Evolutionary conservation across 2,329 filamentous ascomycete genomes (phyloP), one percentile per base, ranked within the genome.

Genomic region (Claviceps digitariae): DNA sequence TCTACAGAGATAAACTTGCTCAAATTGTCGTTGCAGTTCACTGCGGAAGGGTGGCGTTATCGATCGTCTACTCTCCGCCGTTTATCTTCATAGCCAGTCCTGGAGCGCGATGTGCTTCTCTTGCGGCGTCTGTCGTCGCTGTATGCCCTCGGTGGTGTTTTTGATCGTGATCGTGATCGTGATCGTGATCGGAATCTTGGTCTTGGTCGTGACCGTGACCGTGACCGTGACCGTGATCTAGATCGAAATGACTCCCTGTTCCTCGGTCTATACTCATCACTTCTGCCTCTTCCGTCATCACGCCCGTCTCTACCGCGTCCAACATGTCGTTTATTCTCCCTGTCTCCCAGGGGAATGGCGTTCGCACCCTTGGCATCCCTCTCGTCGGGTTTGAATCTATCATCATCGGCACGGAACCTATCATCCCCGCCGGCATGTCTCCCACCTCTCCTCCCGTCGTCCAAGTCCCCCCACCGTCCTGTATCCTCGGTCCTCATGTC

Each of bases 401-500:
- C 77, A 12, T 75, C 74, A 61, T 90, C 86, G 2, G 83, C 78
- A 61, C 75, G 75, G 62, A 87, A 90, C 54, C 85, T 68, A 53
- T 86, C 85, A 62, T 88, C 85, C 13, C 74, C 69, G 13, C 72
- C 74, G 6, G 61, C 58, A 4, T 60, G 57, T 52, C 67, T 63
- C 57, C 69, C 57, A 13, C 23, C 43, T 10, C 29, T 46, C 6
- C 51, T 53, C 61, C 66, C 73, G 57, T 81, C 79, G 27, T 77
- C 78, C 58, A 78, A 76, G 48, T 82, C 76, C 4, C 85, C 91
- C 85, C 90, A 96, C 31, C 78, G 75, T 0, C 93, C 93, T 0
- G 93, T 98, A 69, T 98, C 93, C 70, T 98, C 91, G 15, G 75
- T 81, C 66, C 83, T 84, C 63, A 98, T 77, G 68, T 98, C 93